Evolutionary conservation across 176 grass and related monocot species (phyloP), one percentile per base, ranked within the genome.

Genomic region (Pontederia crassipes): DNA sequence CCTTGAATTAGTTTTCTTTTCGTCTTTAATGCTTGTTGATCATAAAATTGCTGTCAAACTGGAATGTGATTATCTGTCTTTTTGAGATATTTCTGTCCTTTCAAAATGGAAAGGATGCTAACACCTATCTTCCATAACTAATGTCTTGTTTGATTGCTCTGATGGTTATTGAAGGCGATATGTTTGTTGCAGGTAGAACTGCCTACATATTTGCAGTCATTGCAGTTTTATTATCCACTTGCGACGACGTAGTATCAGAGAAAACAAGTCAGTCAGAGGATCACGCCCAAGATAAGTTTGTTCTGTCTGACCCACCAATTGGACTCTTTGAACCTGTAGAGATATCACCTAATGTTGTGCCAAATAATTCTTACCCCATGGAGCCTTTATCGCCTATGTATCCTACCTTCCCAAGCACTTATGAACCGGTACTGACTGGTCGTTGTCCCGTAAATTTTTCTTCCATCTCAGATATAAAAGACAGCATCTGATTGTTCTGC

Each of bases 291-390:
- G 76, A 81, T 59, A 97, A 88, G 75, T 91, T 97, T 48, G 69
- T 91, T 63, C 59, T 97, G 57, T 91, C 92, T 65, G 92, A 97
- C 56, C 92, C 92, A 26, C 92, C 92, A 18, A 88, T 91, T 28
- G 92, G 92, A 14, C 83, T 97, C 72, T 81, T 85, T 75, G 92
- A 85, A 73, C 92, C 92, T 51, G 81, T 97, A 80, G 87, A 97
- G 49, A 91, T 97, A 67, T 80, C 92, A 45, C 92, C 92, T 49
- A 64, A 87, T 80, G 74, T 84, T 59, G 48, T 97, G 58, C 92
- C 92, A 48, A 81, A 69, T 75, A 88, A 83, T 57, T 8, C 72
- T 18, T 87, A 83, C 69, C 83, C 86, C 46, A 58, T 84, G 51
- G 78, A 88, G 73, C 92, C 92, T 59, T 58, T 91, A 28, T 85